Evolutionary conservation across 371 early-diverging fungal species (phyloP), one percentile per base, ranked within the genome.

Genomic region (Mucor lusitanicus): DNA sequence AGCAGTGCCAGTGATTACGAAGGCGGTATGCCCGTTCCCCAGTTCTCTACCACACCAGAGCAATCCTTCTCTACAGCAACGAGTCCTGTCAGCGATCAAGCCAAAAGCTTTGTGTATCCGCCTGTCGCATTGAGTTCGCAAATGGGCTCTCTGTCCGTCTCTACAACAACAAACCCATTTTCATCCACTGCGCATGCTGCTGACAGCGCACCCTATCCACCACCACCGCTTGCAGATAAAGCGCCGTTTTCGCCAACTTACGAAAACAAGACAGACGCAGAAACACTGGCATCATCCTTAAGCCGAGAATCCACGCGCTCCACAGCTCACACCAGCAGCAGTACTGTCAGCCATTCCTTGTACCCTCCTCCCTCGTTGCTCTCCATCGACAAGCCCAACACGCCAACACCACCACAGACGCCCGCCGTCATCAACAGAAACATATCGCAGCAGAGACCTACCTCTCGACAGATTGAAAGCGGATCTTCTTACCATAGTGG

Each of bases 391-490:
- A 60, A 60, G 6, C 44, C 61, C 2, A 61, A 63, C 12, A 50
- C 63, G 11, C 32, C 32, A 3, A 48, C 63, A 21, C 65, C 65
- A 15, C 65, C 65, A 15, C 46, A 27, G 59, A 59, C 61, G 3
- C 65, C 42, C 12, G 23, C 27, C 3, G 53, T 53, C 23, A 53
- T 27, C 13, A 21, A 25, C 8, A 13, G 15, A 53, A 53, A 21
- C 4, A 46, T 46, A n/a, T n/a, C 19, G n/a, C 44, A 44, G 19
- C 44, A 44, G 8, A 13, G 12, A 27, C 23, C 6, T 11, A 8
- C 53, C 23, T 13, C 19, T 23, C 19, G 53, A 53, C 53, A 19
- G 5, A 53, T 25, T 9, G 53, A 53, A 25, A 27, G 27, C 23
- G 27, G 23, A 15, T 27, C 53, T 4, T 53, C 53, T 13, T 53